phyloP scores from a whole-genome alignment of 2,329 filamentous ascomycete genomes.

The Fusarium continuum region DNA sequence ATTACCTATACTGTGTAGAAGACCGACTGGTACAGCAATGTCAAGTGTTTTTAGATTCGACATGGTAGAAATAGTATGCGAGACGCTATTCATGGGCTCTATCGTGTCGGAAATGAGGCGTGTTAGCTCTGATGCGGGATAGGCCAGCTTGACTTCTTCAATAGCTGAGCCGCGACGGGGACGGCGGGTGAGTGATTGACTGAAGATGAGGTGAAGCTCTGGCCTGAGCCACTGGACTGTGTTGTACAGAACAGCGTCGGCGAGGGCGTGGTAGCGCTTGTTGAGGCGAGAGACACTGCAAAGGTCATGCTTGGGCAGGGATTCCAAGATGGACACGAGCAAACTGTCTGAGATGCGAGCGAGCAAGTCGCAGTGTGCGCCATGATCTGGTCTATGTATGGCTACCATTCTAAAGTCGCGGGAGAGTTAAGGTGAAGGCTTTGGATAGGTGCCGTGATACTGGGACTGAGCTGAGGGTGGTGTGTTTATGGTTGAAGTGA shows the following conservation, averaged over 20 bases:
- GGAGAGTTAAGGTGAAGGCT: neutral
- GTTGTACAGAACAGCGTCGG: conserved; percentile 59
- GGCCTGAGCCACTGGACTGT: conserved; percentile 57
- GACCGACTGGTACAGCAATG: conserved; percentile 54
- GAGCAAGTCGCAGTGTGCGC: conserved; percentile 26
- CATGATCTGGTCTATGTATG: conserved; percentile 11
- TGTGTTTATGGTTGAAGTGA: conserved; percentile 8
- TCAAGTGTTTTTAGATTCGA: conserved; percentile 59
- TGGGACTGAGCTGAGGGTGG: conserved; percentile 1
- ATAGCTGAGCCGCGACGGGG: conserved; percentile 59
- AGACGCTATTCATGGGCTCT: conserved; percentile 54
- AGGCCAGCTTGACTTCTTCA: conserved; percentile 55
- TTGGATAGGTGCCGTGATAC: neutral
- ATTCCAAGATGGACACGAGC: conserved; percentile 53
- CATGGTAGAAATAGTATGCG: conserved; percentile 59
- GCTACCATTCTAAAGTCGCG: conserved; percentile 4
- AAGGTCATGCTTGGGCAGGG: conserved; percentile 52
- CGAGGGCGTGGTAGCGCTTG: conserved; percentile 54
- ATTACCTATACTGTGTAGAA: conserved; percentile 58
- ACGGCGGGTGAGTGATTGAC: conserved; percentile 56
- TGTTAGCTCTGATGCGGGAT: conserved; percentile 55
- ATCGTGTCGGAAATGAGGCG: conserved; percentile 53
- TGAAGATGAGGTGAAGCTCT: conserved; percentile 59
- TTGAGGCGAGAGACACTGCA: conserved; percentile 56
- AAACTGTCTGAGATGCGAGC: conserved; percentile 51